Evolutionary conservation across 371 early-diverging fungal species (phyloP).

Genomic region (Dichotomocladium elegans): DNA sequence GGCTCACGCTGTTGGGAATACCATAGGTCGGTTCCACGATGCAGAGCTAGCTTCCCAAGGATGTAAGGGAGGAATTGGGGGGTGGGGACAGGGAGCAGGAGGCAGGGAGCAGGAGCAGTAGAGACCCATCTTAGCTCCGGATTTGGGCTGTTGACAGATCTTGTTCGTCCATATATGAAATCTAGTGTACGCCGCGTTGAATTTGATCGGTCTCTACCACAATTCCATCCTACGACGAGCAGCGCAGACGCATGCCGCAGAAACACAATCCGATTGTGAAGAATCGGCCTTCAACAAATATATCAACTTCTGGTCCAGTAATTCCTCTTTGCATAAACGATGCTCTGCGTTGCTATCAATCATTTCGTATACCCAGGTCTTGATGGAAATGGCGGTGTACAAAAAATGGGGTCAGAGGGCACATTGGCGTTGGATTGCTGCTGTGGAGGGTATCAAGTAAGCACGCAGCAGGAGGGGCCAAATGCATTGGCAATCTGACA

Average conservation of each 20-base stretch:
- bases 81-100: background rate
- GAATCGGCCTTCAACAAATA: conserved; percentile 82
- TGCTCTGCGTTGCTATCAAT: conserved; percentile 66
- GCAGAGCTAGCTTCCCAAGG: conserved; percentile 93
- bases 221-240: conserved; percentile 79
- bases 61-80: conserved; percentile 31
- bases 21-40: conserved; percentile 84
- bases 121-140: background rate
- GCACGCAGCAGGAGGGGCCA: conserved; percentile 1
- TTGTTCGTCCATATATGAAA: too few species aligned
- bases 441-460: conserved; percentile 77
- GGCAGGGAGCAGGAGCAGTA: background rate
- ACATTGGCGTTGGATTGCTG: conserved; percentile 64
- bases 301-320: conserved; percentile 56
- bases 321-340: conserved; percentile 41
- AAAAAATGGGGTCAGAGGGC: conserved; percentile 65
- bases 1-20: background rate
- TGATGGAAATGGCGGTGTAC: conserved; percentile 81
- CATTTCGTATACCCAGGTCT: conserved; percentile 74
- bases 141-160: too few species aligned
- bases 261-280: conserved; percentile 37
- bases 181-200: conserved; percentile 77
- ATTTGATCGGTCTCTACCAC: conserved; percentile 83
- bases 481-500: background rate
- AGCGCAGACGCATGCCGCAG: conserved; percentile 36